Percentiles rank a stretch among this genome's conserved stretches.
These are phyloP conservation scores for Capsicum rhomboideum DNA, from an alignment of 257 asterid genomes.

Conservation along the genomic window DNA sequence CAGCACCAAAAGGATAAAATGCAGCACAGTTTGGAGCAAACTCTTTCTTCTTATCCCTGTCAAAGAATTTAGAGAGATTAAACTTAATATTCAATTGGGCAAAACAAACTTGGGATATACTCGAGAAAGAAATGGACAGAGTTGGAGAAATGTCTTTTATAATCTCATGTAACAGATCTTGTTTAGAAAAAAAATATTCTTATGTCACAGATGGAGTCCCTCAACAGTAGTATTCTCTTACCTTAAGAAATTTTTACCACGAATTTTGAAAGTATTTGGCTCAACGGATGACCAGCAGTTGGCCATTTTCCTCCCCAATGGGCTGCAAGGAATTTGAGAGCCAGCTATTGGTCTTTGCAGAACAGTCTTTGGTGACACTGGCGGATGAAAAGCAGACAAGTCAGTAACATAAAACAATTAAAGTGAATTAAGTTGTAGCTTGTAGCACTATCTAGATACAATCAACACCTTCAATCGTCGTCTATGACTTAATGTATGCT, in stretches of 20 bases:
- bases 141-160: neutral
- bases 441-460: neutral
- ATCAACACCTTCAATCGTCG: neutral
- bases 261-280: constrained; percentile 73
- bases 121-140: neutral
- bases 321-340: constrained; percentile 61
- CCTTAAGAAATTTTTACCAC: constrained; percentile 60
- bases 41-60: constrained; percentile 94
- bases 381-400: constrained; percentile 9
- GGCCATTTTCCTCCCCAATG: constrained; percentile 55
- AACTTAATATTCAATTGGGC: neutral
- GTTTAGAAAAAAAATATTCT: neutral
- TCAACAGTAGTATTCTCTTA: constrained; percentile 16
- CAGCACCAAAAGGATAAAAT: constrained; percentile 82
- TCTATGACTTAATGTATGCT: neutral
- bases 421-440: neutral
- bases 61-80: constrained; percentile 8
- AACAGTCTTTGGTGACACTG: constrained; percentile 58
- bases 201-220: neutral
- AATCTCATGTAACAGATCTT: neutral
- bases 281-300: constrained; percentile 68
- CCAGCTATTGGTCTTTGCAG: constrained; percentile 82
- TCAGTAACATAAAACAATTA: neutral
- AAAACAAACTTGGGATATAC: neutral
- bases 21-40: constrained; percentile 56